Evolutionary conservation across 805 yeast species (phyloP).

Genomic region (Pichia scutulata): DNA sequence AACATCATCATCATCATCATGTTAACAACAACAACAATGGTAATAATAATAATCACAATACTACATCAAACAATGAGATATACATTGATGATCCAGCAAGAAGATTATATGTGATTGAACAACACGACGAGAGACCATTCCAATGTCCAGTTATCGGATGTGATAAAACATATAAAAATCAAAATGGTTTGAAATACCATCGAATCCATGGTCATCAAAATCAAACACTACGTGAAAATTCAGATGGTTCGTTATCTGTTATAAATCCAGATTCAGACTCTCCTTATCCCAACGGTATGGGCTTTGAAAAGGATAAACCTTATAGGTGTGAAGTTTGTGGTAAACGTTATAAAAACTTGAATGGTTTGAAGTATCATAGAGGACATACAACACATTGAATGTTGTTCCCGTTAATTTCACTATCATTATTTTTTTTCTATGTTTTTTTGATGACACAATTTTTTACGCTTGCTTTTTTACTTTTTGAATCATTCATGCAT

Average conservation of each 20-base stretch:
- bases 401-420: not conserved
- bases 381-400: slow-evolving; percentile 91
- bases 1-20: not conserved
- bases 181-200: slow-evolving; percentile 94
- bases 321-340: slow-evolving; percentile 98
- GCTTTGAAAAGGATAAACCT: slow-evolving; percentile 95
- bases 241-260: slow-evolving; percentile 87
- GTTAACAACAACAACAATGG: slow-evolving; percentile 19
- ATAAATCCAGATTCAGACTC: slow-evolving; percentile 86
- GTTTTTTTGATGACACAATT: not conserved
- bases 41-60: slow-evolving; percentile 11
- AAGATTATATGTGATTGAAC: slow-evolving; percentile 85
- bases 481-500: not conserved
- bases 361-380: slow-evolving; percentile 93
- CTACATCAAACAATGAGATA: slow-evolving; percentile 40
- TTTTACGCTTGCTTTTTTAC: not conserved
- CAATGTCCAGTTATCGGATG: slow-evolving; percentile 98
- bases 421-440: not conserved
- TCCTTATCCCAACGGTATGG: slow-evolving; percentile 89
- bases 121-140: slow-evolving; percentile 88
- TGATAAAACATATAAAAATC: slow-evolving; percentile 95
- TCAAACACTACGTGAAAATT: slow-evolving; percentile 81
- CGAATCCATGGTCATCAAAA: slow-evolving; percentile 95
- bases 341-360: slow-evolving; percentile 89
- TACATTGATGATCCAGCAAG: slow-evolving; percentile 97